Evolutionary conservation across 2,329 filamentous ascomycete genomes (phyloP), one percentile per base, ranked within the genome.

Genomic region (Talaromyces sp.): DNA sequence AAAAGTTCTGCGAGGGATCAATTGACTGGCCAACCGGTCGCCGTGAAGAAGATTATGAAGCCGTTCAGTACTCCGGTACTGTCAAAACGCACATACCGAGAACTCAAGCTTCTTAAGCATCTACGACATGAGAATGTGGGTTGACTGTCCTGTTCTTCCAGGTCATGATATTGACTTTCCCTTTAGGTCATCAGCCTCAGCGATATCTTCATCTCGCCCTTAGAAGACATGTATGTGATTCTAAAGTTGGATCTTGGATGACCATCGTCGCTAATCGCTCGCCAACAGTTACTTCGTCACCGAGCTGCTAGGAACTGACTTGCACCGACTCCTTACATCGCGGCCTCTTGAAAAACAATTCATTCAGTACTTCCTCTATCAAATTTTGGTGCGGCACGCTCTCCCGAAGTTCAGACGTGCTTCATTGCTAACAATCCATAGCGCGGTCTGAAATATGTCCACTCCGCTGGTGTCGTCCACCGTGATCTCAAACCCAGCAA

Each of bases 1-100:
- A 19, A 36, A 77, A 98, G 94, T 82, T 98, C 95, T 70, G 95
- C 95, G 66, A 94, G 93, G 82, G 95, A 99, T 80, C 93, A 98
- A 83, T 92, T 99, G 80, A 98, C 95, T 67, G 91, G 88, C 78
- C 93, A 97, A 80, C 93, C 93, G 80, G 95, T 99, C 68, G 95
- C 95, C 67, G 93, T 99, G 78, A 99, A 99, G 87, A 99, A 99
- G 88, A 99, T 99, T 77, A 98, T 99, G 94, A 99, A 98, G 85
- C 95, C 95, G 10, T 99, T 99, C 82, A 97, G 93, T 85, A 99
- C 95, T n/a, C 93, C 95, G 1, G 95, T 99, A 66, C 85, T 99
- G 58, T 95, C 95, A 66, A 99, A 99, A 85, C 88, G 95, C 77
- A 99, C 95, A 71, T 99, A 99, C 80, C 89, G 95, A 76, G 95